Percentiles rank a stretch among this genome's conserved stretches.
Conservation (phyloP, 257 asterid genomes). For the Jaltomata sinuosa region DNA sequence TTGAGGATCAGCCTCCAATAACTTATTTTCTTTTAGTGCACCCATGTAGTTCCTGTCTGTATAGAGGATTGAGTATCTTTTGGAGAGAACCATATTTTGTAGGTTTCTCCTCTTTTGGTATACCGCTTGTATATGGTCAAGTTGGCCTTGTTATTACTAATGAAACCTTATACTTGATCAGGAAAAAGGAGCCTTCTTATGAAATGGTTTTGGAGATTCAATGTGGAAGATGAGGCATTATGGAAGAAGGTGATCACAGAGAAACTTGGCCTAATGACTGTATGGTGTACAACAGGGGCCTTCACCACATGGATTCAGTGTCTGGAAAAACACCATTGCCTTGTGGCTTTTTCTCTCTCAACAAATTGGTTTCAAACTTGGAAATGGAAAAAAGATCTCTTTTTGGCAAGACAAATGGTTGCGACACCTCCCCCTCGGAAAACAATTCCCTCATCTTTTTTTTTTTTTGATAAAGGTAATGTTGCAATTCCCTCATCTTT, state of each 20-base stretch:
- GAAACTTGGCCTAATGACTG: not conserved
- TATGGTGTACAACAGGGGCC: not conserved
- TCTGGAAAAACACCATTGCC: not conserved
- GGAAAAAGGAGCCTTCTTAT: no score
- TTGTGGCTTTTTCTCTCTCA: not conserved
- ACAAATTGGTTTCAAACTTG: not conserved
- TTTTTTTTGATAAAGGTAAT: no score
- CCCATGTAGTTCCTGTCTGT: no score
- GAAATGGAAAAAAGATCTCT: not conserved
- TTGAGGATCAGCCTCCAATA: no score
- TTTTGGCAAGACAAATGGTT: not conserved
- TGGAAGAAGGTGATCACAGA: not conserved
- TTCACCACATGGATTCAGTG: not conserved
- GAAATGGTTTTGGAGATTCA: not conserved
- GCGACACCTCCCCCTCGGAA: not conserved
- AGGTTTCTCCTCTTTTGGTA: no score
- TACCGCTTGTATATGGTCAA: no score
- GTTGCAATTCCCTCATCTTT: not conserved
- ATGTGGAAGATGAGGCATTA: not conserved
- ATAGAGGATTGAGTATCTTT: no score
- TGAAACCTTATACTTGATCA: no score
- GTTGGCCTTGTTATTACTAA: no score
- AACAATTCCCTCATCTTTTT: not conserved
- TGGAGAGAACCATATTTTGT: no score
- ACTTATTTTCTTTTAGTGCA: no score